Evolutionary conservation across 208 protist species (phyloP), one percentile per base, ranked within the genome.

Genomic region (Leishmania amazonensis): DNA sequence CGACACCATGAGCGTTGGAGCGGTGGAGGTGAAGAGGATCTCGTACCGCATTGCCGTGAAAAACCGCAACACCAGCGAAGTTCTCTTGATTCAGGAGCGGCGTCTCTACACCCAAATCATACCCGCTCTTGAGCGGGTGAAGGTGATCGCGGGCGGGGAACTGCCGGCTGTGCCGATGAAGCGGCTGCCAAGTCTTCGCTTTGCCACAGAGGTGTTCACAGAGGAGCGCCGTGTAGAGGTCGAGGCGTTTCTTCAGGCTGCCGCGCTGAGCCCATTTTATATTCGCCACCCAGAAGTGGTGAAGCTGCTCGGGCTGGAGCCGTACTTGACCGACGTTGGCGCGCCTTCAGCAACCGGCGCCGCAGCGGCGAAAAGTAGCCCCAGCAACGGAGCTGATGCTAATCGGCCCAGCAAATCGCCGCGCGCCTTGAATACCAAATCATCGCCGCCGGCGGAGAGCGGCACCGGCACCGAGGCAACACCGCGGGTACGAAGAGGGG

Each of bases 201-300:
- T 92, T 40, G 91, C 90, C 8, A 89, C 89, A 0, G 87, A 89
- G 31, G 79, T 64, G n/a, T 95, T 91, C 84, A 81, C 86, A 40
- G 88, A 89, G 76, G 88, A 91, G 80, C 88, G 89, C 3, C 88
- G 88, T 9, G 67, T 11, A 0, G 91, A 95, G 80, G 85, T 83
- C 31, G 82, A 91, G 81, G 47, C 35, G 31, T 87, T 93, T 49
- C 38, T 91, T 0, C 79, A 88, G 57, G 83, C 85, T 0, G 81
- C 91, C 28, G 70, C 80, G 51, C 64, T 77, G 75, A 90, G 84
- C 68, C 81, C 83, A n/a, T 89, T 89, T 74, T 78, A 87, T 4
- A 68, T 95, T 60, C 86, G 89, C 38, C 89, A 95, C 83, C 89
- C 89, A 1, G 81, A 83, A 3, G 38, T 93, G 13, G 75, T 93